Percentiles rank a stretch among this genome's conserved stretches.
phyloP scores from a whole-genome alignment of 192 early-diverging fungal species.

The Coemansia sp. region DNA sequence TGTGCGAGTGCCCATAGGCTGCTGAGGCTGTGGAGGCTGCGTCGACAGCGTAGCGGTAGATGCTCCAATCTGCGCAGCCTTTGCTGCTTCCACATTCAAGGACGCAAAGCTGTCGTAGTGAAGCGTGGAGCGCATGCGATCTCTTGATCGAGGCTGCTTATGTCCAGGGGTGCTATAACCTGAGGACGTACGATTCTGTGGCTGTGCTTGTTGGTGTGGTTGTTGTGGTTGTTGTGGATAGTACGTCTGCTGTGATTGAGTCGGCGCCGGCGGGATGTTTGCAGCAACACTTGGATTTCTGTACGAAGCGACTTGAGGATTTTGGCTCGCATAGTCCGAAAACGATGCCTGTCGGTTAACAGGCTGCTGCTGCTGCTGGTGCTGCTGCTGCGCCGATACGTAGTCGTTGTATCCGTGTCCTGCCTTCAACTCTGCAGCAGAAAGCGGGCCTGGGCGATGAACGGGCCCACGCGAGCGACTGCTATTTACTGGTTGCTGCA shows the following conservation, averaged over 20 bases:
- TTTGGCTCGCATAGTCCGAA: neutral
- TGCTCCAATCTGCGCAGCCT: constrained; percentile 1
- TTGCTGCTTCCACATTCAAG: constrained; percentile 14
- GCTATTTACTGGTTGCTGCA: neutral
- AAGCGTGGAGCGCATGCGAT: constrained; percentile 53
- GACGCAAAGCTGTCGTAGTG: constrained; percentile 40
- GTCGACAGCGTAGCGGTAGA: constrained; percentile 14
- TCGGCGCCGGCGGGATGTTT: neutral
- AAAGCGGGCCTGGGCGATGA: constrained; percentile 31
- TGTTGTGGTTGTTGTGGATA: neutral
- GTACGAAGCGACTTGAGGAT: neutral
- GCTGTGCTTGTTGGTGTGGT: constrained; percentile 4
- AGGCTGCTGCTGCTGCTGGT: constrained; percentile 7
- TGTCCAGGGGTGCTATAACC: constrained; percentile 30
- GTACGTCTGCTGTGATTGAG: neutral
- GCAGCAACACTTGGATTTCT: constrained; percentile 4
- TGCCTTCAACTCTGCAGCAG: constrained; percentile 15
- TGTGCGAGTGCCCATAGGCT: constrained; percentile 9
- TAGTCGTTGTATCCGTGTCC: constrained; percentile 4
- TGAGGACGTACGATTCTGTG: constrained; percentile 1
- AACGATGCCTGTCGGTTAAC: neutral
- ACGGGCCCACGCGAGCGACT: constrained; percentile 21
- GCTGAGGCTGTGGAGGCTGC: constrained; percentile 11
- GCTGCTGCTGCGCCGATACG: neutral
- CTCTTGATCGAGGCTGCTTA: constrained; percentile 51